These are phyloP conservation scores for Grammothele lineata DNA, from an alignment of 768 basidiomycete genomes.

Conservation along the genomic window DNA sequence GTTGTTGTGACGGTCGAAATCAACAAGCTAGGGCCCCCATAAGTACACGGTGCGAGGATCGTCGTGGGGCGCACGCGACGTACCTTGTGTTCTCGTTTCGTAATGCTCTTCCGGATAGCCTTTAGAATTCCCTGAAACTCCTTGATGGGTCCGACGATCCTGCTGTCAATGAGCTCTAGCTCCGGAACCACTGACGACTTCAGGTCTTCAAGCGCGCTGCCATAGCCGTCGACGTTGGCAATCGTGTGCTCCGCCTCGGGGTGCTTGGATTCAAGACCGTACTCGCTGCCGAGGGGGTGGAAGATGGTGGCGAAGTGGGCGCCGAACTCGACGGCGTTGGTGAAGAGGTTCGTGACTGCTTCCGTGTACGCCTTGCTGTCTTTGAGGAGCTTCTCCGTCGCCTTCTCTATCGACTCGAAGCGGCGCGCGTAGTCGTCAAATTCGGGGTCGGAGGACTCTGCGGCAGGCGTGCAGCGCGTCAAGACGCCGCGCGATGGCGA, in stretches of 20 bases:
- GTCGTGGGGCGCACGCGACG: conserved; percentile 5
- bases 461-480: no score
- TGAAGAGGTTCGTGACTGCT: conserved; percentile 70
- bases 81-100: conserved; percentile 96
- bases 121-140: conserved; percentile 87
- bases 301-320: conserved; percentile 61
- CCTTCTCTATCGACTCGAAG: conserved; percentile 72
- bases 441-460: conserved; percentile 81
- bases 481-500: no score
- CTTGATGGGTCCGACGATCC: conserved; percentile 82
- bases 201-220: conserved; percentile 78
- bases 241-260: conserved; percentile 78
- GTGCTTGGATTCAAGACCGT: conserved; percentile 72
- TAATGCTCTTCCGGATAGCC: conserved; percentile 87
- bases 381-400: conserved; percentile 87
- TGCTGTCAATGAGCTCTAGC: conserved; percentile 87
- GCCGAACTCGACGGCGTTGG: conserved; percentile 56
- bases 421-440: conserved; percentile 84
- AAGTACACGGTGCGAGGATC: background rate
- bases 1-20: conserved; percentile 96
- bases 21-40: conserved; percentile 64
- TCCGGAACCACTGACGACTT: conserved; percentile 78
- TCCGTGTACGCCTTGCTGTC: conserved; percentile 88
- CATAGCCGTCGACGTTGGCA: conserved; percentile 68
- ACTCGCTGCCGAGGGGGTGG: conserved; percentile 69